Evolutionary conservation across 2,329 filamentous ascomycete genomes (phyloP), one percentile per base, ranked within the genome.

Genomic region (Fusarium neocosmosporiellum): DNA sequence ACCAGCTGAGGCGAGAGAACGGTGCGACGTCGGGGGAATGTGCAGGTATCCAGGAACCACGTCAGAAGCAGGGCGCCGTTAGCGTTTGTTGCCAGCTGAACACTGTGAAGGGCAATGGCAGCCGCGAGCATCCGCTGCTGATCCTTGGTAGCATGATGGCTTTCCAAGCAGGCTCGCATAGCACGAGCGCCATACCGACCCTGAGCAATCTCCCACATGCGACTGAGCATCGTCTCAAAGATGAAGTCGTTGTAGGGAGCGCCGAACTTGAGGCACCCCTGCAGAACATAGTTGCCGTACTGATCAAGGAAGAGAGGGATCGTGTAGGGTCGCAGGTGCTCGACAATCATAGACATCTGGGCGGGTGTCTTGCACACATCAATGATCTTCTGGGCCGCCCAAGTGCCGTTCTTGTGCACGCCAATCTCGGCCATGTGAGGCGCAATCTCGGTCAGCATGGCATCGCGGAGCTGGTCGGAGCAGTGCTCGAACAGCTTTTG

Each of bases 381-480:
- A 75, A 99, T 98, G 78, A 99, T 98, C 88, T 98, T 99, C 84
- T 99, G 96, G 1, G 96, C 96, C 63, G 96, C 96, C 96, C 96
- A 99, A 1, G 96, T 99, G 71, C 96, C 96, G 78, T 99, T 99
- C 89, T 99, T 99, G 88, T 99, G 96, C 9, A 98, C 92, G 77
- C 96, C 96, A 83, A 98, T 98, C 83, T 98, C 95, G 29, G 96
- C 95, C 80, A 98, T 89, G 80, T 98, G 95, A 66, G 96, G 95
- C 4, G 93, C 91, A 77, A 99, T 97, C 79, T 95, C 91, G 16
- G 86, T 84, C 66, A 99, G 86, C 96, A 99, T 98, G 65, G 93
- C 92, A 81, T 98, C 95, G 77, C 97, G 95, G 46, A 96, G 90
- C 46, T 91, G 87, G 80, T 98, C 96, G 0, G 94, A 96, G 85